Base-by-base conservation (phyloP, 805 yeast species). In the Yamadazyma sp. region DNA sequence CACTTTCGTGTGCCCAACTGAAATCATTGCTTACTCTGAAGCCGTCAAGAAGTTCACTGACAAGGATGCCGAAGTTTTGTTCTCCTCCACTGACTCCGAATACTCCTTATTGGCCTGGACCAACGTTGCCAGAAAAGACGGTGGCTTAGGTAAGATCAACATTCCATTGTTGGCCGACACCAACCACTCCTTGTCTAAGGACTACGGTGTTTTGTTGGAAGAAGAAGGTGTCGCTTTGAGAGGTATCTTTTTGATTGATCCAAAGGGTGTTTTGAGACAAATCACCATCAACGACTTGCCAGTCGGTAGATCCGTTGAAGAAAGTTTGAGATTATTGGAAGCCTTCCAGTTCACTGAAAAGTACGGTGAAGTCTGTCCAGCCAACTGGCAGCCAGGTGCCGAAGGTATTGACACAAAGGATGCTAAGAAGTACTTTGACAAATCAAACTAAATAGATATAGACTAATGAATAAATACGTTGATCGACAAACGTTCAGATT, bases 341-440 rank as follows among this genome's bases (percentile, higher is more conserved):
- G 99, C 97, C 55, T 93, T 93, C 96, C 96, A 91, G 77, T 93
- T 95, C 90, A 86, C 96, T 59, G 98, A 90, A 71, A 85, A 87
- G 77, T 77, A 93, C 82, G 99, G 99, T 75, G 96, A 95, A 76
- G 99, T 91, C 53, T 90, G 97, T 77, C 99, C 99, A 60, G 97
- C 98, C 66, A 93, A 91, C 95, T 91, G 99, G 99, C 65, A 61
- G 50, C 67, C 67, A 49, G 99, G 99, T 74, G 67, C 86, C 47
- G 95, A 86, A 63, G 60, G 91, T 38, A 45, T 86, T 42, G 91
- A 84, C 43, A 95, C 90, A 45, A 95, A 86, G 55, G 73, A 71
- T 37, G 90, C 95, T 71, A 91, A 91, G 76, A 77, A 79, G 52
- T 91, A 88, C 79, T 93, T 93, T 84, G 35, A 32, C 16, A 32